Percentiles rank a stretch among this genome's conserved stretches.
phyloP scores from a whole-genome alignment of 352 stramenopile species.

The Phytophthora tubulina region DNA sequence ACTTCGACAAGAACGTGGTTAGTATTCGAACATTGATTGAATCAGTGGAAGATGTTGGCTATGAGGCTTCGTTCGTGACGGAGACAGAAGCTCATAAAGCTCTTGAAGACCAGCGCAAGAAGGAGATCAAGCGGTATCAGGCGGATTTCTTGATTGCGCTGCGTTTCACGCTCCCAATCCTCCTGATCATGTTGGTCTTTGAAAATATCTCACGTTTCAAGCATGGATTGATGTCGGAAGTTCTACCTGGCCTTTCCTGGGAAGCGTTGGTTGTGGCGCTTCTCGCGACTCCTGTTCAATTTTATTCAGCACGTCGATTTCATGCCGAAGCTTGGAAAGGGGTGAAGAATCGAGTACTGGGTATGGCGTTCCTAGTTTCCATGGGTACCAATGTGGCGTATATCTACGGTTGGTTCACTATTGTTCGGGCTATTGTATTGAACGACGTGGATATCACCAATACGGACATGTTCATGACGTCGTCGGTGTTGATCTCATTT shows the following conservation, averaged over 20 bases:
- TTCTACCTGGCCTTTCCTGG: constrained; percentile 67
- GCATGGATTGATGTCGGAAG: constrained; percentile 50
- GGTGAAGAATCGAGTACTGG: constrained; percentile 85
- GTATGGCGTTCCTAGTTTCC: constrained; percentile 97
- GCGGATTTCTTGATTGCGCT: constrained; percentile 83
- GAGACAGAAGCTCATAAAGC: constrained; percentile 67
- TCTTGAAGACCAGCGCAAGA: constrained; percentile 73
- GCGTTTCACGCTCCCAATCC: constrained; percentile 93
- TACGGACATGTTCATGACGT: constrained; percentile 97
- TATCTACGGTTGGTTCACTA: constrained; percentile 92
- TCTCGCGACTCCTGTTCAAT: constrained; percentile 95
- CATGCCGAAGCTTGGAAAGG: constrained; percentile 94
- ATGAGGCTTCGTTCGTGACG: constrained; percentile 39
- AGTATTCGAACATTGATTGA: constrained; percentile 83
- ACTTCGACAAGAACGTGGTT: constrained; percentile 71
- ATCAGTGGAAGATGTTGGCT: constrained; percentile 65
- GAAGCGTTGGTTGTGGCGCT: constrained; percentile 72
- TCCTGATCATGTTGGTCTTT: constrained; percentile 91
- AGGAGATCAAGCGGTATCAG: constrained; percentile 77
- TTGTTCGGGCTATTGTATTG: constrained; percentile 71
- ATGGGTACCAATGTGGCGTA: constrained; percentile 96
- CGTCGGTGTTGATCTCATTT: constrained; percentile 97
- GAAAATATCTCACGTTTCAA: constrained; percentile 67
- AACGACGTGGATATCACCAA: constrained; percentile 62
- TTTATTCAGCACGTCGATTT: constrained; percentile 93